Conservation (phyloP, 2,329 filamentous ascomycete species). For the Claviceps sp. region DNA sequence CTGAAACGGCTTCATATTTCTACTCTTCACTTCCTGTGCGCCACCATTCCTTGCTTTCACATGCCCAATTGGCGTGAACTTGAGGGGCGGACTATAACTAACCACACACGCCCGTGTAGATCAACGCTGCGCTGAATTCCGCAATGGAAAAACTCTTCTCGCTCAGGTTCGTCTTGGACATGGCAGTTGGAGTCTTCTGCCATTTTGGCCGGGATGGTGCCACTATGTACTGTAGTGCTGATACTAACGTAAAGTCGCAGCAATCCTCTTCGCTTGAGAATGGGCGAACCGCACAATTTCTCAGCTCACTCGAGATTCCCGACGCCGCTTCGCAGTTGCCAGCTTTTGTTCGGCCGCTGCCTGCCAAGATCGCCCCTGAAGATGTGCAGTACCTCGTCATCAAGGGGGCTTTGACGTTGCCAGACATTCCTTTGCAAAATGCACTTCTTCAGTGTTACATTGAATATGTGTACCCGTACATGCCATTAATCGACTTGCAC, state of each 20-base stretch:
- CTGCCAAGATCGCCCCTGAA: conserved; percentile 61
- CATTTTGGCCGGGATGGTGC: too few relatives aligned
- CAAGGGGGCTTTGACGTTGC: conserved; percentile 75
- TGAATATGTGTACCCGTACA: conserved; percentile 86
- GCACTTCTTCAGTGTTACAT: conserved; percentile 72
- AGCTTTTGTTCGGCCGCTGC: conserved; percentile 66
- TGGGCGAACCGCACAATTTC: conserved; percentile 29
- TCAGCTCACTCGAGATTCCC: conserved; percentile 34
- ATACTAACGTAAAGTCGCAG: neutral
- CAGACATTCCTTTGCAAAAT: conserved; percentile 56
- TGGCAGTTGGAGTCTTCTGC: too few relatives aligned
- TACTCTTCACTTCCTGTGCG: neutral
- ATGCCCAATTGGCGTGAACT: neutral
- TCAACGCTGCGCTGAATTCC: conserved; percentile 23
- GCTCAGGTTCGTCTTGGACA: conserved; percentile 6
- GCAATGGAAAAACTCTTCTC: conserved; percentile 19
- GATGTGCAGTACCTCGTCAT: conserved; percentile 72
- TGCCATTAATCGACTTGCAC: conserved; percentile 69
- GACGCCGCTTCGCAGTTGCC: conserved; percentile 38
- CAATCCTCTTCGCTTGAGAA: conserved; percentile 17
- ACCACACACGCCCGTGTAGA: conserved; percentile 13
- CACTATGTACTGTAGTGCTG: too few relatives aligned
- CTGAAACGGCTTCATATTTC: too few relatives aligned
- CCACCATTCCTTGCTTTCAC: neutral
- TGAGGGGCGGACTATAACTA: neutral